These are phyloP conservation scores for Schizophyllum amplum DNA, from an alignment of 1,284 basidiomycete genomes.

Conservation along the genomic window DNA sequence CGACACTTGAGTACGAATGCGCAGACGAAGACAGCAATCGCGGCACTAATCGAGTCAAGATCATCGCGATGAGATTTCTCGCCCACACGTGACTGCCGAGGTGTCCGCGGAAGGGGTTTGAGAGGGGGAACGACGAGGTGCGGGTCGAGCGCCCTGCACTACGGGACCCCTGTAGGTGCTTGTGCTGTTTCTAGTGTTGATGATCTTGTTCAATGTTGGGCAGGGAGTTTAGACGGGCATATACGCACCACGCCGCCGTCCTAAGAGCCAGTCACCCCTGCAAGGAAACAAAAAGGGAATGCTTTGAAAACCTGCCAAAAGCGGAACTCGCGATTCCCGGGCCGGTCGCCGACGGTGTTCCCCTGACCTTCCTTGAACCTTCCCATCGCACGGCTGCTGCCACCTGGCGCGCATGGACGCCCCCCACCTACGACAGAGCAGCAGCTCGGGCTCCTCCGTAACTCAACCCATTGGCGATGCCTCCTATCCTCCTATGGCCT, in stretches of 20 bases:
- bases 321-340: background rate
- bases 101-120: background rate
- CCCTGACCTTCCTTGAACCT: background rate
- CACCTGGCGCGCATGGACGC: background rate
- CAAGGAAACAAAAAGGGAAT: background rate
- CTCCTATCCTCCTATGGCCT: background rate
- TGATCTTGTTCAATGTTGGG: no score
- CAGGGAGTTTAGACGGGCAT: no score
- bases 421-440: background rate
- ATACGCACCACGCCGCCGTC: no score
- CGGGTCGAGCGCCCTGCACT: no score
- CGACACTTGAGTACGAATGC: background rate
- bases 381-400: background rate
- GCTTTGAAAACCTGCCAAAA: background rate
- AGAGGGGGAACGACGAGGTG: no score
- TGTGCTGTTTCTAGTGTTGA: no score
- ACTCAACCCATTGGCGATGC: background rate
- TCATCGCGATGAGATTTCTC: background rate
- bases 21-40: background rate
- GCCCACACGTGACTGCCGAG: background rate
- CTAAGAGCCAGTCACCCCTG: no score
- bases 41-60: background rate
- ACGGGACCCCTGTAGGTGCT: no score
- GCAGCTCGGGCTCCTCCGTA: background rate
- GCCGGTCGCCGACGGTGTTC: background rate